These are phyloP conservation scores for Pseudopyricularia cyperi DNA, from an alignment of 2,329 filamentous ascomycete species.

Conservation along the genomic window DNA sequence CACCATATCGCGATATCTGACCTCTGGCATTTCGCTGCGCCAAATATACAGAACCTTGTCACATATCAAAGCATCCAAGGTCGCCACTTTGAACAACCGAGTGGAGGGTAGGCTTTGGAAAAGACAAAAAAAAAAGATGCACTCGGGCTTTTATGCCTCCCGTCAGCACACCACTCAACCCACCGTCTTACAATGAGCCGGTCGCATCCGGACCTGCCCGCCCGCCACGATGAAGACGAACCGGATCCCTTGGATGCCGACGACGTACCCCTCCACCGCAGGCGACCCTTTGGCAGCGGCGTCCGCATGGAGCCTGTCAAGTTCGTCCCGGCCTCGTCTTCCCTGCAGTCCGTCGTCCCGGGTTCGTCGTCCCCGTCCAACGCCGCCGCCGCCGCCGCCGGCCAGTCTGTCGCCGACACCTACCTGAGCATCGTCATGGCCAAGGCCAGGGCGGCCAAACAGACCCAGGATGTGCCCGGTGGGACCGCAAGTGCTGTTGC, in stretches of 20 bases:
- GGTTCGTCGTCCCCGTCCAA: neutral
- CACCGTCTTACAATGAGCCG: neutral
- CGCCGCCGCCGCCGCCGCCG: neutral
- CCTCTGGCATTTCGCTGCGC: too few species aligned
- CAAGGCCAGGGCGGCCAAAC: neutral
- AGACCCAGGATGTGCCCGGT: neutral
- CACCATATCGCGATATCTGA: too few species aligned
- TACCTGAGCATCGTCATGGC: slow-evolving; percentile 50
- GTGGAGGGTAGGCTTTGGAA: too few species aligned
- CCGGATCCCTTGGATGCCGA: slow-evolving; percentile 21
- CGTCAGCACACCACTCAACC: neutral
- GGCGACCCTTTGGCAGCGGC: slow-evolving; percentile 41
- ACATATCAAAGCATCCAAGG: too few species aligned
- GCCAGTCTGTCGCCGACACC: slow-evolving; percentile 36
- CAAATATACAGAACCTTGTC: too few species aligned
- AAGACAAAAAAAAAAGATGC: too few species aligned
- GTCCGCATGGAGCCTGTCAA: slow-evolving; percentile 39
- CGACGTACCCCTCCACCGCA: slow-evolving; percentile 38
- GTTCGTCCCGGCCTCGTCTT: slow-evolving; percentile 41
- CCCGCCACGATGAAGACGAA: slow-evolving; percentile 2
- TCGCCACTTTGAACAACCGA: too few species aligned
- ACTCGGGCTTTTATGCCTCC: neutral
- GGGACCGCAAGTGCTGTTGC: neutral
- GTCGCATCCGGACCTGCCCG: neutral
- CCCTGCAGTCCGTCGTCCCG: neutral